Base-by-base conservation (phyloP, 2,329 filamentous ascomycete species). In the Diaporthe helianthi region DNA sequence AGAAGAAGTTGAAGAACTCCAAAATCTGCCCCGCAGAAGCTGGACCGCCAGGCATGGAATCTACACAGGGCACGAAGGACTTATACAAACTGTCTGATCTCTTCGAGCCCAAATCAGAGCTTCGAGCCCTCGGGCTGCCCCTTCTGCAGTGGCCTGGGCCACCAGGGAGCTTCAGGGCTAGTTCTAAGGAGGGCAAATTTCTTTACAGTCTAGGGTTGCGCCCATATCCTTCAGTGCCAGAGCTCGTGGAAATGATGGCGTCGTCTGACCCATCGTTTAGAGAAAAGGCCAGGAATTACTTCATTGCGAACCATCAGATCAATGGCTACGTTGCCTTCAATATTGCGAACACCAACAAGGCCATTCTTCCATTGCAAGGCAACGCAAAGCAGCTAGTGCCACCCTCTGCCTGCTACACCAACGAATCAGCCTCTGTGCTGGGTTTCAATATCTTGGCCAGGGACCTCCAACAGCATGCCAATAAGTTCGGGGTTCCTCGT, bases 11-110 rank as follows among this genome's bases (percentile, higher is more conserved):
- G 29, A 91, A 87, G 68, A 87, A 90, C 60, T 93, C 93, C 0
- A 89, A 89, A 13, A 93, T 98, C 52, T 95, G 94, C 75, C 93
- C 93, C 12, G 92, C 92, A 3, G 93, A 97, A 78, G 84, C 84
- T 58, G 87, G 87, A 0, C 83, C 87, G 0, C 78, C 79, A 68
- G 86, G 86, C 52, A 78, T 87, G 73, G 88, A 91, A 73, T 79
- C 83, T 1, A 84, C 83, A 4, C 81, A 85, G 72, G 83, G 83
- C 52, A 85, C 83, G 3, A 74, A 82, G 13, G 83, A 83, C 64
- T 78, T 91, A 3, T 95, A 92, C 80, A 91, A 87, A 73, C 87
- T 95, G 0, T 91, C 88, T 1, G 92, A 97, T 69, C 84, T 98
- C 0, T 97, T 92, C 76, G 92, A 95, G 77, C 94, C 94, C 4